Evolutionary conservation across 352 stramenopile species (phyloP), one percentile per base, ranked within the genome.

Genomic region (Globisporangium perplexum): DNA sequence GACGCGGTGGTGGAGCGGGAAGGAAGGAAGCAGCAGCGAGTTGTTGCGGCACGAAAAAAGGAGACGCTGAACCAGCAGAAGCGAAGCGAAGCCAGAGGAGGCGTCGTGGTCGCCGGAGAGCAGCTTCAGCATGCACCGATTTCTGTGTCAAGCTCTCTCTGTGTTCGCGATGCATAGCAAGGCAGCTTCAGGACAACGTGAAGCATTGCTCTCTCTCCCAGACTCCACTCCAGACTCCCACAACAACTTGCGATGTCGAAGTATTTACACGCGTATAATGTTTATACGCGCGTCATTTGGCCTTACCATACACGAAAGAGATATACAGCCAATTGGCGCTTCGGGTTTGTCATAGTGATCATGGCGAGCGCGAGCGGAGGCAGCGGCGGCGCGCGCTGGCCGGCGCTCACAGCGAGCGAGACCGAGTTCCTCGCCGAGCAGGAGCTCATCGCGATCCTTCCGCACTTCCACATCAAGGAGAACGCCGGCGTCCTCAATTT

Each of bases 341-440:
- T 39, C 33, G 33, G 18, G 33, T 12, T 12, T 31, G 7, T 31
- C 10, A 6, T 31, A 11, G 7, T 8, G 28, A 31, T 31, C 28
- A 35, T 35, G 30, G 23, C 43, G 18, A 62, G 52, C 48, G 23
- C 55, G 55, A 62, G 48, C n/a, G 51, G n/a, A n/a, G n/a, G 24
- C 39, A 10, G 39, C 12, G 41, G 41, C 23, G 26, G 38, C 24
- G 56, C 48, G 18, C 56, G 56, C 48, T 62, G 56, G 56, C 55
- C 57, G 36, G 56, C 49, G 56, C 56, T 78, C 28, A 62, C 69
- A 18, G 77, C 77, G 33, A 88, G 77, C 55, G 83, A 90, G 67
- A 86, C 81, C 42, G 83, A 93, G 72, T 93, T 93, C 64, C 57
- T 90, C 60, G 86, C 86, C 3, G 86, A 96, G 58, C 81, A 96